Base-by-base conservation (phyloP, 306 rosid species). In the Morella rubra region DNA sequence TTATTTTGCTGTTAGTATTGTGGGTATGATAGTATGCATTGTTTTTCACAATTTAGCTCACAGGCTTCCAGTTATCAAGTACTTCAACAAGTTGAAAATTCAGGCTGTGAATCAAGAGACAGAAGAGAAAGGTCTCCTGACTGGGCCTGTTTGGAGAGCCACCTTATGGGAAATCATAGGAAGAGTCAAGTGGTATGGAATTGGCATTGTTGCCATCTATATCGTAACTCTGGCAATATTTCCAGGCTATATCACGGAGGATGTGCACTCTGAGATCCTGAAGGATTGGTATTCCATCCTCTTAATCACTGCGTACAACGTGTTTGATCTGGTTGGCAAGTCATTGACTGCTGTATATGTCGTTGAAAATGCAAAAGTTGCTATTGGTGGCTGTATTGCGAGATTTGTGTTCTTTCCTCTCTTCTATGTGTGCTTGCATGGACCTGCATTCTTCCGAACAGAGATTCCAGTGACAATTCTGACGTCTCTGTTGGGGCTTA, bases 231-330 rank as follows among this genome's bases (percentile, higher is more conserved):
- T 95, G 44, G 74, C 97, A 4, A 95, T 95, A 77, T 95, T 90
- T 85, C 97, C 98, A 0, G 99, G 99, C 47, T 92, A 83, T 87
- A 85, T 95, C 7, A 95, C 97, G 5, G 97, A 95, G 79, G 97
- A 95, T 80, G 99, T 95, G 52, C 96, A 91, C 78, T 95, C 97
- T 67, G 68, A 82, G 71, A 64, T 88, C 65, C 88, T 95, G 20
- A 87, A 87, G 84, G 97, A 95, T 74, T 95, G 97, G 99, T 92
- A 92, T 69, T 53, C 99, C 0, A 13, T 95, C 78, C 74, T 92
- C 51, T 92, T 95, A 10, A 95, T 95, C 61, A 40, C 92, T 1
- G 65, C 82, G 80, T 95, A 79, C 83, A 92, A 95, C 62, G 90
- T 95, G 78, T 92, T 88, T 58, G 98, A 92, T 81, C 91, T 95